Conservation (phyloP, 1,284 basidiomycete genomes). For the Anthracocystis setariae region DNA sequence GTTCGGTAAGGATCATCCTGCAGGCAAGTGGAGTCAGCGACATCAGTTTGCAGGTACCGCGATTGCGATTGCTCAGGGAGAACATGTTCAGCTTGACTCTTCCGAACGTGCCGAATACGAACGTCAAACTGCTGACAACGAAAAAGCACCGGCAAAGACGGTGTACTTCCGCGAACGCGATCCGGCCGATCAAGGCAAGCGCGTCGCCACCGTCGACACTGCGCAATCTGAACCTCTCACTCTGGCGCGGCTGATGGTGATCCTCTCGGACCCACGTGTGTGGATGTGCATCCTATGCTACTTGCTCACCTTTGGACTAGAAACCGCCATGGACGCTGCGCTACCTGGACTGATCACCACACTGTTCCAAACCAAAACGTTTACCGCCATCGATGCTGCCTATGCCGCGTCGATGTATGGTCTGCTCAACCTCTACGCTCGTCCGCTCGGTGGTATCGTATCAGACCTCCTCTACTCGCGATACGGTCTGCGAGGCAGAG, state of each 20-base stretch:
- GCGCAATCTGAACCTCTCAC: conserved; percentile 73
- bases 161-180: conserved; percentile 61
- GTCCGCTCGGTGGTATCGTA: conserved; percentile 73
- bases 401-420: conserved; percentile 71
- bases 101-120: conserved; percentile 65
- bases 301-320: conserved; percentile 72
- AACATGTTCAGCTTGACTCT: conserved; percentile 63
- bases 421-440: conserved; percentile 73
- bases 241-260: conserved; percentile 64
- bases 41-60: conserved; percentile 71
- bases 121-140: conserved; percentile 26
- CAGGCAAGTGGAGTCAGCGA: conserved; percentile 73
- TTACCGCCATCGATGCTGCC: conserved; percentile 72
- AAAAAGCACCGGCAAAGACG: conserved; percentile 52
- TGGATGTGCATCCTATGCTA: conserved; percentile 75
- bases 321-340: conserved; percentile 74
- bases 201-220: conserved; percentile 67
- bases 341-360: conserved; percentile 72
- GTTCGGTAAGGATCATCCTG: conserved; percentile 75
- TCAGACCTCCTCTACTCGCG: conserved; percentile 72
- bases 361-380: conserved; percentile 67
- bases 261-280: conserved; percentile 72
- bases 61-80: conserved; percentile 65
- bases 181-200: conserved; percentile 36
- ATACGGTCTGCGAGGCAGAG: conserved; percentile 72